Percentiles rank a stretch among this genome's conserved stretches.
These are phyloP conservation scores for Wickerhamiella siamensis DNA, from an alignment of 805 yeast genomes.

Conservation along the genomic window DNA sequence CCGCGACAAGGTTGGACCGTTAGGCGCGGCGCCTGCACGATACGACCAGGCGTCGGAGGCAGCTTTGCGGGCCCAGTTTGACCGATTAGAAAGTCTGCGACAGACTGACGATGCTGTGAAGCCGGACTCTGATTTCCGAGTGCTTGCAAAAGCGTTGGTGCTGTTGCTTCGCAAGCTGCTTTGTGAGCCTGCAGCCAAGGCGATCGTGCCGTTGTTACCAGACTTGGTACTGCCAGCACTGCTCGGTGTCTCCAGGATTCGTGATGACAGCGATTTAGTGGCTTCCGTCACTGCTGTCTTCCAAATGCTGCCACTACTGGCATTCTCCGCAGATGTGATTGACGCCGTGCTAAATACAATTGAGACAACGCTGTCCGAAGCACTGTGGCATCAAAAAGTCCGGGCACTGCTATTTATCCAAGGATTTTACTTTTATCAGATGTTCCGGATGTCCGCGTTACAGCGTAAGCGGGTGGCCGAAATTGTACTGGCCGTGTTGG, in stretches of 20 bases:
- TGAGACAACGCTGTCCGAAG: slow-evolving; percentile 11
- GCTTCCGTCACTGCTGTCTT: slow-evolving; percentile 34
- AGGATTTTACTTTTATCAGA: slow-evolving; percentile 53
- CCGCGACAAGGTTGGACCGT: background rate
- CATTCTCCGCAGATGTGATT: slow-evolving; percentile 32
- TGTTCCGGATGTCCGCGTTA: slow-evolving; percentile 35
- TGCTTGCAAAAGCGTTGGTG: slow-evolving; percentile 9
- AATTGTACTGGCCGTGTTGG: slow-evolving; percentile 38
- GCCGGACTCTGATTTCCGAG: background rate
- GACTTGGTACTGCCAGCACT: slow-evolving; percentile 54
- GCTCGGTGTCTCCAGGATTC: slow-evolving; percentile 45
- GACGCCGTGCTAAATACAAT: slow-evolving; percentile 25
- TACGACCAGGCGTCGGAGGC: background rate
- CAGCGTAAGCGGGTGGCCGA: slow-evolving; percentile 39
- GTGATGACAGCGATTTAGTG: slow-evolving; percentile 58
- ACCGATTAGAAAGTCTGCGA: background rate
- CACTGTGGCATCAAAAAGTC: slow-evolving; percentile 46
- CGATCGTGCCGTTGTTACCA: slow-evolving; percentile 38
- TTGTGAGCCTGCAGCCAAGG: slow-evolving; percentile 37
- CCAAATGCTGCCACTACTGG: slow-evolving; percentile 33
- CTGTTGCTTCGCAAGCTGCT: slow-evolving; percentile 29
- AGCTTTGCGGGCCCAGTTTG: background rate
- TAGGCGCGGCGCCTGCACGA: background rate
- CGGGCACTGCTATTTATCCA: slow-evolving; percentile 58
- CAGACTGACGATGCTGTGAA: background rate